Base-by-base conservation (phyloP, 2,329 filamentous ascomycete genomes). In the Neofusicoccum sp. region DNA sequence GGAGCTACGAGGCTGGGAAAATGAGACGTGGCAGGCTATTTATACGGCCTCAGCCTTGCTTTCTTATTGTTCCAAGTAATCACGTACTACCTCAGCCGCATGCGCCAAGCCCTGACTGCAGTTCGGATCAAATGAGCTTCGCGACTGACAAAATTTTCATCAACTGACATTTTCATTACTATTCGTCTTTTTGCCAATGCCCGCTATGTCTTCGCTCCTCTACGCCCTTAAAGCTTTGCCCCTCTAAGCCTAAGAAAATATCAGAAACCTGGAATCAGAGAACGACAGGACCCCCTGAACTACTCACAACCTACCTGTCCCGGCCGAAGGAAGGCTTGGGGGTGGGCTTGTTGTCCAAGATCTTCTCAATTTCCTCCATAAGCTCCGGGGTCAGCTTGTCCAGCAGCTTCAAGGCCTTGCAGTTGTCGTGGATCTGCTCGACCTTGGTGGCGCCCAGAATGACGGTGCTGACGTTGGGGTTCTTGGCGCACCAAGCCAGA, bases 401-500 rank as follows among this genome's bases (percentile, higher is more conserved):
- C 33, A 76, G 66, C 36, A 81, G 65, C 69, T 77, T 72, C 57
- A 81, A 61, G 2, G 79, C 77, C 65, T 76, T 77, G 68, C 74
- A 74, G 70, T 81, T 81, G 70, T 81, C 79, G 61, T 76, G 73
- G 58, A 82, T 76, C 70, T 82, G 79, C 65, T 78, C 67, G 30
- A 77, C 73, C 70, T 81, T 81, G 20, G 78, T 80, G 3, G 79
- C 79, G 44, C 84, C 82, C 7, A 84, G 76, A 57, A 85, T 85
- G 66, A 85, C 82, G 1, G 80, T 82, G 65, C 73, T 77, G 57
- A 86, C 84, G 62, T 86, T 82, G 33, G 78, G 75, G 69, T 87
- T 86, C 74, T 82, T 85, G 30, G 83, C 76, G 49, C 75, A 76
- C 84, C 84, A 87, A 1, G 84, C 84, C 34, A 86, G 75, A n/a